These are phyloP conservation scores for Nothophaeocryptopus gaeumannii DNA, from an alignment of 2,329 filamentous ascomycete species.

Conservation along the genomic window DNA sequence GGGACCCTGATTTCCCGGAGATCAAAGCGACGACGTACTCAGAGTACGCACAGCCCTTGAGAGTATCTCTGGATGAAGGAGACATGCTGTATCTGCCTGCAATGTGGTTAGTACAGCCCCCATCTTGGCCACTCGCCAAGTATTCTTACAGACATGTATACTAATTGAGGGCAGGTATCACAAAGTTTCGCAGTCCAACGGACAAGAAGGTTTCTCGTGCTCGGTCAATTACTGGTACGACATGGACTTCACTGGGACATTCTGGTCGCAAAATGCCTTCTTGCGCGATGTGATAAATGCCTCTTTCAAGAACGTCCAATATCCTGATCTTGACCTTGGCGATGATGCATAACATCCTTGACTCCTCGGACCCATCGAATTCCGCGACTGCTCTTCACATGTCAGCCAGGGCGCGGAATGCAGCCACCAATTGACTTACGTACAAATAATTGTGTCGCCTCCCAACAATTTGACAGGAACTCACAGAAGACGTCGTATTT, in stretches of 20 bases:
- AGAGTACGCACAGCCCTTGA: constrained; percentile 56
- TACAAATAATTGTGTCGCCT: too few relatives aligned
- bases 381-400: background rate
- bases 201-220: constrained; percentile 67
- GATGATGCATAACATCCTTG: background rate
- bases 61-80: constrained; percentile 67
- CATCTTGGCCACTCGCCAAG: too few relatives aligned
- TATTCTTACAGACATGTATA: too few relatives aligned
- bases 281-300: constrained; percentile 28
- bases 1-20: constrained; percentile 66
- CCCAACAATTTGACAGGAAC: too few relatives aligned
- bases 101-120: constrained; percentile 56
- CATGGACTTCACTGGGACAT: constrained; percentile 69
- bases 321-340: constrained; percentile 20
- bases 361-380: background rate
- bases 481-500: too few relatives aligned
- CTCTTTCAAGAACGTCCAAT: constrained; percentile 19
- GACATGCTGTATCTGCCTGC: constrained; percentile 82
- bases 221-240: constrained; percentile 82
- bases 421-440: too few relatives aligned
- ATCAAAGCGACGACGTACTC: constrained; percentile 58
- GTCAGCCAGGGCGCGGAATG: too few relatives aligned
- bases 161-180: constrained; percentile 52
- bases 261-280: constrained; percentile 63
- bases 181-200: constrained; percentile 71